Base-by-base conservation (phyloP, 1,284 basidiomycete genomes). In the Sparassis latifolia region DNA sequence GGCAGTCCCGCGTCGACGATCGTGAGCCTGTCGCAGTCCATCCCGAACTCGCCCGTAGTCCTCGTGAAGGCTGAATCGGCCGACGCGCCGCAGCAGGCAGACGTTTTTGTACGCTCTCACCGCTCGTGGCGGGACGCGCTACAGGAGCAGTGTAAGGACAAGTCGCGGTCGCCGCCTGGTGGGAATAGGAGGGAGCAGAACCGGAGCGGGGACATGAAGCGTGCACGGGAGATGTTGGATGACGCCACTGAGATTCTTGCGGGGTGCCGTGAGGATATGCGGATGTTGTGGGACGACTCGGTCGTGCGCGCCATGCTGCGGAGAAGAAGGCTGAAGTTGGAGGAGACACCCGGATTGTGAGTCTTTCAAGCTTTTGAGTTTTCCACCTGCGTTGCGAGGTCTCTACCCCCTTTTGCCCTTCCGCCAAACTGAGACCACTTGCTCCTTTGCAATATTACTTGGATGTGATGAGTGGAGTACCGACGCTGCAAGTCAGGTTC, bases 291-390 rank as follows among this genome's bases (percentile, higher is more conserved):
- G 86, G 70, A 73, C 42, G 85, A 89, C 57, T 47, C 69, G 3
- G 67, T 75, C 10, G 76, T 89, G 2, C 72, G 73, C 47, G 77
- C 81, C 53, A 69, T 84, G 61, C 62, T 89, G 45, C 61, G 57
- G 40, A 64, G 76, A 43, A 70, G 75, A 39, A 79, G 75, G 53
- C 62, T 76, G 12, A 68, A 75, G 55, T 62, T 86, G 38, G 81
- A 85, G 58, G 85, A 87, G 56, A 69, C 75, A 5, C 76, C 85
- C 32, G 84, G 83, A 33, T 88, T 86, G 86, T 88, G 61, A 68
- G 84, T 74, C n/a, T 38, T 48, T 33, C 20, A 20, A 20, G 20
- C 20, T 20, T 20, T 20, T 20, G 20, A 20, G 20, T 20, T 20
- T 20, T 20, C 20, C 20, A 20, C 20, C 50, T 41, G 27, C 10